phyloP scores from a whole-genome alignment of 2,329 filamentous ascomycete species.

The Chalaropsis thielavioides region DNA sequence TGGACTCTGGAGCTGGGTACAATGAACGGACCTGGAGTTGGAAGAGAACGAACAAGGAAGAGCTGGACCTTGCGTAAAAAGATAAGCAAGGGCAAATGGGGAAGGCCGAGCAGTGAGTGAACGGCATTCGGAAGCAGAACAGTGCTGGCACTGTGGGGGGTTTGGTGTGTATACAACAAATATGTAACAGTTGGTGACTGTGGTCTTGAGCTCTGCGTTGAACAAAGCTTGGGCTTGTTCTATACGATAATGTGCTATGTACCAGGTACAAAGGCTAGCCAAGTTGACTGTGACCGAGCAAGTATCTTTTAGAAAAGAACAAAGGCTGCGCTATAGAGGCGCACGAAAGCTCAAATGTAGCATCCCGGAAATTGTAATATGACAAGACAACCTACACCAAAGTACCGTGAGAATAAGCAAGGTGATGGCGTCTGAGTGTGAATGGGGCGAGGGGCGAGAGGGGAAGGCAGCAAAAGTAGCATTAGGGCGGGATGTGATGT shows the following conservation, averaged over 20 bases:
- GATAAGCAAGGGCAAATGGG: neutral
- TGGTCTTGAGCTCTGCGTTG: neutral
- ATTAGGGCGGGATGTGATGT: neutral
- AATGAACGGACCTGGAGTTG: neutral
- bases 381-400: neutral
- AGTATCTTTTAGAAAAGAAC: neutral
- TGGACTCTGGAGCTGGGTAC: neutral
- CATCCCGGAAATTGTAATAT: neutral
- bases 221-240: neutral
- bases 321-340: neutral
- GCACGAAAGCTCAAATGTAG: neutral
- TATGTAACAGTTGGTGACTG: neutral
- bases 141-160: constrained; percentile 1
- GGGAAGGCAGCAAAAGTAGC: neutral
- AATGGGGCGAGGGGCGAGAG: neutral
- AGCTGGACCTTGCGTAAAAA: neutral
- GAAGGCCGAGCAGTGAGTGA: neutral
- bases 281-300: neutral
- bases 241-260: neutral
- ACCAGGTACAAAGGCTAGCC: neutral
- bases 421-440: neutral
- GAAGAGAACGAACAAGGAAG: neutral
- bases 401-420: neutral
- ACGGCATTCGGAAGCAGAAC: neutral
- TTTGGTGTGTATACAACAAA: neutral